Evolutionary conservation across 2,329 filamentous ascomycete genomes (phyloP).

Genomic region (Xylaria sp.): DNA sequence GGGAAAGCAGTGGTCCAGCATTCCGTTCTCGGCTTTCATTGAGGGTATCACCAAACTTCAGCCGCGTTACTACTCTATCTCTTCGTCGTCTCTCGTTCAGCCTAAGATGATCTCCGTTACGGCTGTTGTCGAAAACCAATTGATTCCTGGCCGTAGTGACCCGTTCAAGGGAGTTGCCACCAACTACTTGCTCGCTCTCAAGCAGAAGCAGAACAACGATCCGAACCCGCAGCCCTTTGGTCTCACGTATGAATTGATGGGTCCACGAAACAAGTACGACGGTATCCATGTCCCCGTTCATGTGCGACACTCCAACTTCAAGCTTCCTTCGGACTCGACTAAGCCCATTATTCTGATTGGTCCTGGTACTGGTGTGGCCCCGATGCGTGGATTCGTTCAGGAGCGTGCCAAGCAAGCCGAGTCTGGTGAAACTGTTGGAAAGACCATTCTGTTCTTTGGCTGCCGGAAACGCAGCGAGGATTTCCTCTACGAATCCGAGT

Average conservation of each 20-base stretch:
- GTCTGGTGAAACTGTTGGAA: constrained; percentile 75
- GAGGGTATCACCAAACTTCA: constrained; percentile 93
- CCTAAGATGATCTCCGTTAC: constrained; percentile 94
- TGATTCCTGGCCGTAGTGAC: constrained; percentile 70
- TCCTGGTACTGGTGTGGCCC: constrained; percentile 92
- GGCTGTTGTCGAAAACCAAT: constrained; percentile 81
- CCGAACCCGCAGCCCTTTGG: constrained; percentile 75
- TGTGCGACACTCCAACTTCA: constrained; percentile 97
- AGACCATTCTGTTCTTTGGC: constrained; percentile 89
- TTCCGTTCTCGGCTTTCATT: constrained; percentile 92
- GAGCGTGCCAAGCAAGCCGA: constrained; percentile 81
- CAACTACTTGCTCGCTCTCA: constrained; percentile 91
- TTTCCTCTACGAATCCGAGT: constrained; percentile 87
- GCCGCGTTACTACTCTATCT: constrained; percentile 98
- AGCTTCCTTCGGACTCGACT: constrained; percentile 88
- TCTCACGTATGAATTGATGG: constrained; percentile 77
- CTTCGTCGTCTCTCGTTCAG: constrained; percentile 89
- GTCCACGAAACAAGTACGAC: constrained; percentile 94
- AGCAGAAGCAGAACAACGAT: constrained; percentile 93
- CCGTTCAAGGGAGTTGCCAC: constrained; percentile 89
- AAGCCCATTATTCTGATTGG: constrained; percentile 96
- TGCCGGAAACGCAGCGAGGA: constrained; percentile 86
- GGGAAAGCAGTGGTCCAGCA: constrained; percentile 70
- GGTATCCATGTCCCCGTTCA: constrained; percentile 93
- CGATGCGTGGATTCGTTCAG: constrained; percentile 92